Evolutionary conservation across 192 early-diverging fungal species (phyloP).

Genomic region (Backusella mclennaniae): DNA sequence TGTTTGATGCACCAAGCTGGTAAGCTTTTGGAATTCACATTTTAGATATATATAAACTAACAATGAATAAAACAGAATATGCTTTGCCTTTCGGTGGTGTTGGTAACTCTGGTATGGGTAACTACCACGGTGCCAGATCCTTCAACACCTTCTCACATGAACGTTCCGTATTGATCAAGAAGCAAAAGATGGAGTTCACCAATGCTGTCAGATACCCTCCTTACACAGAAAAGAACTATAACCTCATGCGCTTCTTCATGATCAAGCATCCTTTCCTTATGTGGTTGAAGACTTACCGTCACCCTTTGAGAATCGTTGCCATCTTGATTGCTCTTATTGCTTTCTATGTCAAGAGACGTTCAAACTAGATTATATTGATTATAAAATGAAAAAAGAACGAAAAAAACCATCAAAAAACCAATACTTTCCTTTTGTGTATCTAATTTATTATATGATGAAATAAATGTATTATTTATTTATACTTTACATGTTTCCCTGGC

Average conservation of each 20-base stretch:
- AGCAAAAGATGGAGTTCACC: conserved; percentile 30
- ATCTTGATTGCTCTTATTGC: background rate
- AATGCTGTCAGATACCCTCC: conserved; percentile 33
- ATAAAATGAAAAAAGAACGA: background rate
- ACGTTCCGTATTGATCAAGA: conserved; percentile 57
- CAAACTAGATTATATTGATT: background rate
- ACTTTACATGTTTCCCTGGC: background rate
- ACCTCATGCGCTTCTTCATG: conserved; percentile 25
- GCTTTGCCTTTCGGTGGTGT: conserved; percentile 87
- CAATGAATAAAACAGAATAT: conserved; percentile 19
- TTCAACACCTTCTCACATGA: conserved; percentile 83
- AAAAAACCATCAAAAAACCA: background rate
- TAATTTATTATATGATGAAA: background rate
- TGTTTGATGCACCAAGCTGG: conserved; percentile 63
- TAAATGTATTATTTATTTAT: background rate
- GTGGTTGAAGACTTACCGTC: background rate
- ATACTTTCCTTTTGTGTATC: background rate
- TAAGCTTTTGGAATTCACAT: conserved; percentile 29
- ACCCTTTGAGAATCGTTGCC: background rate
- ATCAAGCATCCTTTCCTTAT: conserved; percentile 15
- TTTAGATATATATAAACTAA: background rate
- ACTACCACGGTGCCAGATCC: conserved; percentile 76
- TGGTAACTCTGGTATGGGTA: conserved; percentile 82
- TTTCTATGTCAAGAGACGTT: background rate
- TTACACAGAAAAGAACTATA: conserved; percentile 20